Evolutionary conservation across 768 basidiomycete species (phyloP).

Genomic region (Termitomyces heimii): DNA sequence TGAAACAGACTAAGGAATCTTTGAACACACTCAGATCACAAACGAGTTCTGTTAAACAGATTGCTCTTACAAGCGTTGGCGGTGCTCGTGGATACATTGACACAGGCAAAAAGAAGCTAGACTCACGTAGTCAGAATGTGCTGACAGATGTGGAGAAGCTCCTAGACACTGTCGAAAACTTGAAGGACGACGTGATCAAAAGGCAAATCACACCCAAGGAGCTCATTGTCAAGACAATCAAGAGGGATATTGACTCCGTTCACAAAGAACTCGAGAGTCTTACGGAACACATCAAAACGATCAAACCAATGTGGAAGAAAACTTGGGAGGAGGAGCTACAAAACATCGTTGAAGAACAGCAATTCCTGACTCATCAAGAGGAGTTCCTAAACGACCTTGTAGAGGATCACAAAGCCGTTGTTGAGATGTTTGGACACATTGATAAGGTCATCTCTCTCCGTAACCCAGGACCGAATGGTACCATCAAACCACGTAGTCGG

Average conservation of each 20-base stretch:
- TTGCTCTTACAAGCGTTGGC: slow-evolving; percentile 76
- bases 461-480: slow-evolving; percentile 36
- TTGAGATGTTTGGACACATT: slow-evolving; percentile 84
- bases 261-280: slow-evolving; percentile 69
- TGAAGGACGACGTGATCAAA: slow-evolving; percentile 90
- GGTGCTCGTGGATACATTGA: slow-evolving; percentile 87
- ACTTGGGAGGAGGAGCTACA: slow-evolving; percentile 97
- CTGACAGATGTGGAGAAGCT: slow-evolving; percentile 92
- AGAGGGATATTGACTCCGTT: slow-evolving; percentile 63
- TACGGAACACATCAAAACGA: slow-evolving; percentile 77
- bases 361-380: slow-evolving; percentile 89
- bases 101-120: slow-evolving; percentile 88
- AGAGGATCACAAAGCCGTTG: slow-evolving; percentile 89
- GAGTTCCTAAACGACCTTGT: slow-evolving; percentile 83
- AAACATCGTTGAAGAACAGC: slow-evolving; percentile 96
- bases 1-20: slow-evolving; percentile 85
- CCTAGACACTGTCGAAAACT: slow-evolving; percentile 82
- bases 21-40: slow-evolving; percentile 74
- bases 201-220: slow-evolving; percentile 82
- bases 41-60: slow-evolving; percentile 82
- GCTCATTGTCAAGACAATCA: slow-evolving; percentile 60
- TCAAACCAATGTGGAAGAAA: slow-evolving; percentile 98
- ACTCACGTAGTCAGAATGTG: slow-evolving; percentile 80
- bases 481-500: slow-evolving; percentile 25
- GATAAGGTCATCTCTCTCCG: slow-evolving; percentile 80